A percentile compares a stretch with the other conserved stretches of the same genome.
Conservation (phyloP, 805 yeast genomes). For the Candida peoriensis region DNA sequence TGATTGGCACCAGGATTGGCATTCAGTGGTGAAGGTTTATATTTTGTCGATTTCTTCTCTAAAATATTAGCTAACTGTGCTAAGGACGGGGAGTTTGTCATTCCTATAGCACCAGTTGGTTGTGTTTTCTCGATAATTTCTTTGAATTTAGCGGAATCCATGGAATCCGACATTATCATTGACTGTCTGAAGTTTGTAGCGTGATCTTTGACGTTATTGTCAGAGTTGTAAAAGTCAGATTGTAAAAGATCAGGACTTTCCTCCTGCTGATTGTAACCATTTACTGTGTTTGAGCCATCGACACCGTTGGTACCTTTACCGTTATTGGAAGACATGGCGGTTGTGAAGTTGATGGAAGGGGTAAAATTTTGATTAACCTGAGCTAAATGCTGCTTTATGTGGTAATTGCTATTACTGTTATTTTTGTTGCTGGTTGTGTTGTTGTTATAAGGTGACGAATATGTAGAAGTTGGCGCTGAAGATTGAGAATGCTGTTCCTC, state of each 20-base stretch:
- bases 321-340: constrained; percentile 1
- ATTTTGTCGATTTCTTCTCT: constrained; percentile 29
- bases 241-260: constrained; percentile 18
- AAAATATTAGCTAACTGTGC: constrained; percentile 37
- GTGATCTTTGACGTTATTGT: constrained; percentile 12
- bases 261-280: constrained; percentile 10
- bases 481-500: constrained; percentile 8
- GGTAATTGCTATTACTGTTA: too few species aligned
- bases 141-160: constrained; percentile 14
- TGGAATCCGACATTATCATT: constrained; percentile 20
- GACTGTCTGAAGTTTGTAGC: constrained; percentile 19
- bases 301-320: constrained; percentile 3
- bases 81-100: constrained; percentile 39
- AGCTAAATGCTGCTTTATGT: too few species aligned
- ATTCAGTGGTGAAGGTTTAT: constrained; percentile 10
- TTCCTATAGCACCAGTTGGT: constrained; percentile 17
- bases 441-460: constrained; percentile 13
- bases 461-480: constrained; percentile 14
- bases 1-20: constrained; percentile 5
- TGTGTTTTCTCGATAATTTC: constrained; percentile 5
- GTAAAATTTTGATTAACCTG: too few species aligned
- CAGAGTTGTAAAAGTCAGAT: constrained; percentile 18
- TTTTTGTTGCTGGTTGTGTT: too few species aligned
- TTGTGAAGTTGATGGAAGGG: not conserved
- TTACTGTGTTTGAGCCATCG: constrained; percentile 10